A percentile compares a stretch with the other conserved stretches of the same genome.
Conservation (phyloP, 2,329 filamentous ascomycete genomes). For the Coniochaeta sp. region DNA sequence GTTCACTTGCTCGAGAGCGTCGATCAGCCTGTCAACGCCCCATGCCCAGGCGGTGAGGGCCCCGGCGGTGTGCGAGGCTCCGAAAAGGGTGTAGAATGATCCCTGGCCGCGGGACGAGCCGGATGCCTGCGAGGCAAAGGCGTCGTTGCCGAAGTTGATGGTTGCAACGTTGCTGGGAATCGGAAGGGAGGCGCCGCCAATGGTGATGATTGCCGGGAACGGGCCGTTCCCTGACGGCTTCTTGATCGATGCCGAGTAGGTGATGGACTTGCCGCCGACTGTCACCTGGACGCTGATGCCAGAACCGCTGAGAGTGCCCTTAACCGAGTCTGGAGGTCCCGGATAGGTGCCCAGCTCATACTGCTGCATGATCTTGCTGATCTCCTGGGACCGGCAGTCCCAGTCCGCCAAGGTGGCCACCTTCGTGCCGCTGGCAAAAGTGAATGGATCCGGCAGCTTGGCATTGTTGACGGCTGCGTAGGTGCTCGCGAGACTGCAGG, state of each 20-base stretch:
- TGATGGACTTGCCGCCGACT: slow-evolving; percentile 34
- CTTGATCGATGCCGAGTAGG: slow-evolving; percentile 33
- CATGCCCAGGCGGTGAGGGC: slow-evolving; percentile 57
- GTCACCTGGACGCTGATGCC: slow-evolving; percentile 36
- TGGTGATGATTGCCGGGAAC: slow-evolving; percentile 50
- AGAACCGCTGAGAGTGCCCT: slow-evolving; percentile 33
- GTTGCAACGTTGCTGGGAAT: slow-evolving; percentile 45
- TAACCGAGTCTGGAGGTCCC: slow-evolving; percentile 34
- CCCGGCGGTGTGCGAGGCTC: slow-evolving; percentile 44
- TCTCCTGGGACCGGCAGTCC: slow-evolving; percentile 39
- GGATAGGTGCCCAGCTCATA: slow-evolving; percentile 44
- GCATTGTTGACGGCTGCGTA: slow-evolving; percentile 26
- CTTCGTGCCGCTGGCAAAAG: slow-evolving; percentile 30
- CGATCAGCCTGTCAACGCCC: slow-evolving; percentile 53
- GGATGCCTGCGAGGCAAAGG: slow-evolving; percentile 42
- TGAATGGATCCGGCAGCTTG: slow-evolving; percentile 41
- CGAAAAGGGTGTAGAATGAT: slow-evolving; percentile 53
- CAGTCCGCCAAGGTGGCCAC: slow-evolving; percentile 38
- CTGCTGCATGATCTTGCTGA: slow-evolving; percentile 38
- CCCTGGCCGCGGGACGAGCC: slow-evolving; percentile 44
- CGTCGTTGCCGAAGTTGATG: slow-evolving; percentile 52
- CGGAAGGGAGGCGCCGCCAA: slow-evolving; percentile 46
- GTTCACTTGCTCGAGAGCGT: slow-evolving; percentile 46
- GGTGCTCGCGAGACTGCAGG: slow-evolving; percentile 24
- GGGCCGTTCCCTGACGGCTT: slow-evolving; percentile 36